Conservation (phyloP, 176 grass and related monocot species). For the Zea mays region Zm-B73-REFERENCE-NAM-5.0 NC_050102.1:156633001-156633500, state of each 20-base stretch:
- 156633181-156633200: conserved; percentile 32
- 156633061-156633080: conserved; percentile 41
- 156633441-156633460: conserved; percentile 75
- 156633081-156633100: conserved; percentile 38
- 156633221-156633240: conserved; percentile 40
- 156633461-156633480: conserved; percentile 95
- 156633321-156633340: conserved; percentile 14
- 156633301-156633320: conserved; percentile 38
- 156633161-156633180: conserved; percentile 27
- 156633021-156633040: conserved; percentile 15
- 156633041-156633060: conserved; percentile 34
- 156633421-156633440: conserved; percentile 30
- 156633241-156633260: conserved; percentile 29
- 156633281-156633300: conserved; percentile 31
- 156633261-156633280: conserved; percentile 38
- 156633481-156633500: conserved; percentile 92
- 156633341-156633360: conserved; percentile 32
- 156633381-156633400: conserved; percentile 42
- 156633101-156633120: conserved; percentile 13
- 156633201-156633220: conserved; percentile 33
- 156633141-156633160: conserved; percentile 42
- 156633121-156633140: conserved; percentile 23
- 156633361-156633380: conserved; percentile 41
- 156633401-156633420: conserved; percentile 37
- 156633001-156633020: conserved; percentile 32